A percentile compares a stretch with the other conserved stretches of the same genome.
Conservation (phyloP, 495 filamentous ascomycete genomes). For the Astrothelium macrocarpum region DNA sequence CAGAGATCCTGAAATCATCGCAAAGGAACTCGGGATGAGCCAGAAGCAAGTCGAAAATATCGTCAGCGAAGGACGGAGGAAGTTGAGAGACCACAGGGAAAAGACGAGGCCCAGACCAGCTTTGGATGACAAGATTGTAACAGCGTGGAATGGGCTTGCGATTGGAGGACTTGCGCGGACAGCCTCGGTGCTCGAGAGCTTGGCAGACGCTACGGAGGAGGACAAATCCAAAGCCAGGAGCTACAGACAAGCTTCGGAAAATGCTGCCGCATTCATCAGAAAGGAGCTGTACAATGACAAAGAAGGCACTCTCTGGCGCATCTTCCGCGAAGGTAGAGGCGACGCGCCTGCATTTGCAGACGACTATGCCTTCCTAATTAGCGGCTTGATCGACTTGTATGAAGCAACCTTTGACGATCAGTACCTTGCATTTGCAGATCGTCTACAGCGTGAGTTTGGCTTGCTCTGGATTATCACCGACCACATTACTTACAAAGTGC, state of each 20-base stretch:
- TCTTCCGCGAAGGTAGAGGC: constrained; percentile 65
- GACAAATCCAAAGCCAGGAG: constrained; percentile 46
- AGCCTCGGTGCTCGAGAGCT: constrained; percentile 45
- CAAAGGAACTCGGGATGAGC: constrained; percentile 66
- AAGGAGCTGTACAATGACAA: constrained; percentile 62
- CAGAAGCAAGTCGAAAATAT: constrained; percentile 62
- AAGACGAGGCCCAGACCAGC: constrained; percentile 68
- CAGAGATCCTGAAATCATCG: constrained; percentile 55
- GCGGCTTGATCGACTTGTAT: constrained; percentile 78
- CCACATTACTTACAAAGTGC: constrained; percentile 19
- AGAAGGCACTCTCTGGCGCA: constrained; percentile 56
- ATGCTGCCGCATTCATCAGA: constrained; percentile 67
- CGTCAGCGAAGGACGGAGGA: constrained; percentile 57
- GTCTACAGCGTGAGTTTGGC: constrained; percentile 55
- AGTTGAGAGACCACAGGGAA: constrained; percentile 63
- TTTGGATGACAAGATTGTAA: constrained; percentile 85
- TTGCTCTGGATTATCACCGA: not conserved
- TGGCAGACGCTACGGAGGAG: constrained; percentile 33
- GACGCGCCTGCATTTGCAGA: constrained; percentile 77
- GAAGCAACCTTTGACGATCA: constrained; percentile 73
- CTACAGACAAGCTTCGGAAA: constrained; percentile 55
- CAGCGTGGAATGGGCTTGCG: constrained; percentile 80
- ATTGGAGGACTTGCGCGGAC: constrained; percentile 74
- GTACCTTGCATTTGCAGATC: constrained; percentile 76
- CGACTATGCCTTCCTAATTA: constrained; percentile 86